Base-by-base conservation (phyloP, 805 yeast species). In the Metschnikowia noctiluminum region DNA sequence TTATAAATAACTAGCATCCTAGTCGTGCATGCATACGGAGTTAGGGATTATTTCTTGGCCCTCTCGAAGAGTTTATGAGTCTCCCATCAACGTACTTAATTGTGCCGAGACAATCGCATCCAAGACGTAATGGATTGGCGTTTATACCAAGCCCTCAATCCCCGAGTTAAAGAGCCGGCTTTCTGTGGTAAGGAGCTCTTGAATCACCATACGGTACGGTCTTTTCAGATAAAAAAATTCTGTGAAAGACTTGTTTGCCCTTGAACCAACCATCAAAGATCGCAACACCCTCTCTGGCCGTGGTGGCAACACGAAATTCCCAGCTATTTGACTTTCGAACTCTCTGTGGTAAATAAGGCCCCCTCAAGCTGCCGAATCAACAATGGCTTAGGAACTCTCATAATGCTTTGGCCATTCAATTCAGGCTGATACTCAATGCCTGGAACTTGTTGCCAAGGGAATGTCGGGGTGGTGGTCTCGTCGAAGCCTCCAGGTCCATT, bases 201-300 rank as follows among this genome's bases (percentile, higher is more conserved):
- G 91, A 89, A 65, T 87, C 92, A 65, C 89, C 91, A 62, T 87
- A 87, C 32, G 94, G 94, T 54, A 87, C 95, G 37, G 92, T 86
- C 95, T 87, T 87, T 69, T 87, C 95, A 47, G 87, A 80, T 57
- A 86, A 69, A 2, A 90, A 77, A 41, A 85, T 66, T 71, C 94
- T 77, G 77, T 87, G 86, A 62, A 86, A 79, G 39, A 82, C 70
- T 42, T 86, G 84, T 69, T 94, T 81, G 44, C 91, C 92, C 66
- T 85, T 84, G 74, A 85, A 87, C 62, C 71, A 72, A 45, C 81
- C 82, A 57, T 87, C 87, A 65, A 87, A 86, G 32, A 87, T 56
- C 31, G 84, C 92, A 58, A 85, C 76, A 56, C 95, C 95, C 70
- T 87, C 95, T 74, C 95, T 82, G 44, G 79, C 82, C 59, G 82